Conservation (phyloP, 192 early-diverging fungal species). For the Jimgerdemannia lactiflua region DNA sequence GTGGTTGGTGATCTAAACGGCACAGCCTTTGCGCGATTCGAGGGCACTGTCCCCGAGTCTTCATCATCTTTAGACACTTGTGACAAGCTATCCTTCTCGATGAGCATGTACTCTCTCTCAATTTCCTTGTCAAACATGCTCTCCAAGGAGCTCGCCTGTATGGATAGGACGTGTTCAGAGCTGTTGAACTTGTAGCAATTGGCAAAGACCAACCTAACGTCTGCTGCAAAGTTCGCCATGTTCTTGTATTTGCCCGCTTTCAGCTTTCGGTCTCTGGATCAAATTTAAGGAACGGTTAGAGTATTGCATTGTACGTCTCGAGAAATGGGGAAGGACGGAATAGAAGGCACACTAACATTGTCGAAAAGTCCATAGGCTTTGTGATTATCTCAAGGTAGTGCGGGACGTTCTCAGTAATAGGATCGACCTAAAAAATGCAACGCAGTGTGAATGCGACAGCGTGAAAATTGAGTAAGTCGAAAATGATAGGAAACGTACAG, state of each 20-base stretch:
- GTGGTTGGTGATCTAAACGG: background rate
- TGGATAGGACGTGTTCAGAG: slow-evolving; percentile 28
- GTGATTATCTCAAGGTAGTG: slow-evolving; percentile 48
- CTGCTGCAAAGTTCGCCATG: slow-evolving; percentile 50
- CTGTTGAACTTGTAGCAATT: slow-evolving; percentile 78
- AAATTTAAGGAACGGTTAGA: background rate
- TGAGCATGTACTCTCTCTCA: background rate
- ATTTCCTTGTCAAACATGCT: background rate
- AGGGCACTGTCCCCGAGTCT: background rate
- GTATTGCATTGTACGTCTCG: background rate
- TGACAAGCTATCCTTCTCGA: background rate
- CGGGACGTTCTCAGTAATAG: slow-evolving; percentile 39
- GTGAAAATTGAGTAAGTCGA: background rate
- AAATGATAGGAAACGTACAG: slow-evolving; percentile 25
- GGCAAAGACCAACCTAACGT: slow-evolving; percentile 60
- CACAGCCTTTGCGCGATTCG: background rate
- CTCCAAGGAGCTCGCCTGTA: background rate
- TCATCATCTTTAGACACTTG: background rate
- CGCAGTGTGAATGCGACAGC: too few species aligned
- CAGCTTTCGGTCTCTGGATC: slow-evolving; percentile 40
- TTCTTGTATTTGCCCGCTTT: slow-evolving; percentile 39
- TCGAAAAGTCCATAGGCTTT: slow-evolving; percentile 73
- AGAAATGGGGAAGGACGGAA: background rate
- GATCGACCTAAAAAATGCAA: slow-evolving; percentile 32
- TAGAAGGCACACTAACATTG: slow-evolving; percentile 33